These are phyloP conservation scores for Hymenoscyphus scutula DNA, from an alignment of 2,329 filamentous ascomycete genomes.

Conservation along the genomic window DNA sequence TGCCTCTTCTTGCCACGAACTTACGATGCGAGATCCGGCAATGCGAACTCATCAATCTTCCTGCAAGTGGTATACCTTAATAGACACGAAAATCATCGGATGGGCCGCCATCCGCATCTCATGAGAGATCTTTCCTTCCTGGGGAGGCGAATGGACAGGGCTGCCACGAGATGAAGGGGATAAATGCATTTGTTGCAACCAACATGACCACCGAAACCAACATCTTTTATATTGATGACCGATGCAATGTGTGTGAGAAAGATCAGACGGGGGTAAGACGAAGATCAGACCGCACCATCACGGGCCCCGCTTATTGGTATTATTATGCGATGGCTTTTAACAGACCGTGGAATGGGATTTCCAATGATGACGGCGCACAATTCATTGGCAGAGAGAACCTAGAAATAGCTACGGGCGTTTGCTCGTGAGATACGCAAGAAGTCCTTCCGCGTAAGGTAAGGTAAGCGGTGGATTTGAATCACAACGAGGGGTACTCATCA, in stretches of 20 bases:
- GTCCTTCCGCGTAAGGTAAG: too few relatives aligned
- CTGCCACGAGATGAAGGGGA: constrained; percentile 5
- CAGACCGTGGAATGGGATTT: constrained; percentile 7
- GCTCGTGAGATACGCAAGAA: background rate
- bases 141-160: background rate
- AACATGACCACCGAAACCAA: background rate
- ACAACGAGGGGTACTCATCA: background rate
- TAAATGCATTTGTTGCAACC: background rate
- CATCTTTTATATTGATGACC: constrained; percentile 6
- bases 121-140: background rate
- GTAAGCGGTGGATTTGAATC: background rate
- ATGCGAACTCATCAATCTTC: constrained; percentile 7
- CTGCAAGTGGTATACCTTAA: background rate
- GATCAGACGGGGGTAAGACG: constrained; percentile 8
- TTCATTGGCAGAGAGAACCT: background rate
- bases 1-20: constrained; percentile 4
- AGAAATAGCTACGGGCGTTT: background rate
- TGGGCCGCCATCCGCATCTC: constrained; percentile 6
- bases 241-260: constrained; percentile 7
- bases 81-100: constrained; percentile 4
- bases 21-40: background rate
- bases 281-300: background rate
- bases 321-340: background rate
- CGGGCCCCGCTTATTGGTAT: background rate
- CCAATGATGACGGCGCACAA: background rate